These are phyloP conservation scores for Termitomyces titanicus DNA, from an alignment of 768 basidiomycete genomes.

Conservation along the genomic window DNA sequence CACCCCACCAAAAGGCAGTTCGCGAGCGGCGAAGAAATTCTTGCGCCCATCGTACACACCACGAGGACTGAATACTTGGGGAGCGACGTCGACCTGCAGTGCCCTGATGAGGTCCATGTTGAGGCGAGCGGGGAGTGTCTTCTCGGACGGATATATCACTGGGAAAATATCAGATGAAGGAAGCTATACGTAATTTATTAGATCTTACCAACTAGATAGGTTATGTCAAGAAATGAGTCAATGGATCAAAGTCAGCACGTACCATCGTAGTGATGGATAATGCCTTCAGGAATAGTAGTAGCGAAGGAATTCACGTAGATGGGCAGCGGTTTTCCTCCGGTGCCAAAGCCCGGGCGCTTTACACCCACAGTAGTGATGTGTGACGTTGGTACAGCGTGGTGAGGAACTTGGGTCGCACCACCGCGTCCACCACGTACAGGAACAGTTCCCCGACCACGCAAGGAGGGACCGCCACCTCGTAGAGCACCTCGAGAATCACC, in stretches of 20 bases:
- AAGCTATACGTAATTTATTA: no score
- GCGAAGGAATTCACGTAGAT: slow-evolving; percentile 61
- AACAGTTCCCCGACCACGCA: slow-evolving; percentile 8
- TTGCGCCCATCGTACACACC: slow-evolving; percentile 80
- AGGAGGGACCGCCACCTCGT: slow-evolving; percentile 15
- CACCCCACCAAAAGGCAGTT: slow-evolving; percentile 54
- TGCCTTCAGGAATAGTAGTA: slow-evolving; percentile 54
- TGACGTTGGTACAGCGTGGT: slow-evolving; percentile 25
- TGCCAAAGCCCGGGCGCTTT: slow-evolving; percentile 61
- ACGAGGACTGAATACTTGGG: slow-evolving; percentile 67
- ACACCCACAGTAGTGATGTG: slow-evolving; percentile 61
- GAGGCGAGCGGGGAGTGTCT: slow-evolving; percentile 58
- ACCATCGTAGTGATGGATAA: slow-evolving; percentile 83
- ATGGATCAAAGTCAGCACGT: slow-evolving; percentile 20
- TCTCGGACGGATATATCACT: slow-evolving; percentile 71
- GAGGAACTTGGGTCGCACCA: slow-evolving; percentile 25
- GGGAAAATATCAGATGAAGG: neutral
- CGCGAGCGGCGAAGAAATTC: slow-evolving; percentile 61
- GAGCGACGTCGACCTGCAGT: slow-evolving; percentile 56
- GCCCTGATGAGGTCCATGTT: slow-evolving; percentile 69
- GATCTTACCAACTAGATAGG: neutral
- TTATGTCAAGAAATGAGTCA: neutral
- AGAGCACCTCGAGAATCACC: slow-evolving; percentile 23
- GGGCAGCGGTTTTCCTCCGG: slow-evolving; percentile 39
- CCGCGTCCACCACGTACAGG: slow-evolving; percentile 31